Base-by-base conservation (phyloP, 345 rosid genomes). In the Iberis pinnata region DNA sequence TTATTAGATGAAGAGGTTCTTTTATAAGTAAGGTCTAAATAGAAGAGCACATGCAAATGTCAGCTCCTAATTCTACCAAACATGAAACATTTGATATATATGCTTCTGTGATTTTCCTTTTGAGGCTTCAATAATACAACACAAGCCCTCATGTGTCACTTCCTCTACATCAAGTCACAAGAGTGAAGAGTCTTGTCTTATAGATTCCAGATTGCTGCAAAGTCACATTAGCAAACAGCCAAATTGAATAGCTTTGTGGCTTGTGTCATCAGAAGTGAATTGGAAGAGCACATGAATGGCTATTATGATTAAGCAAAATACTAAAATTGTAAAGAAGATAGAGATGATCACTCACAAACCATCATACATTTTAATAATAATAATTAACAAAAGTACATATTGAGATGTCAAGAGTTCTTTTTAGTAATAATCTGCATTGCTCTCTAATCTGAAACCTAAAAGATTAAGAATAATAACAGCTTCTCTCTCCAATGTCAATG, bases 221-320 rank as follows among this genome's bases (percentile, higher is more conserved):
- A 60, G 61, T 54, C 65, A 60, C 71, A 60, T 59, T 53, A 59
- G 66, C 71, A 67, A 67, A 41, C 65, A 60, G 44, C 65, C 66
- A 59, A 60, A 67, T 53, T 58, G 37, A 43, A 22, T 22, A 6
- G 25, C 61, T 40, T 53, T 56, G 48, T 46, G 35, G 53, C n/a
- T n/a, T n/a, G 53, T 65, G 43, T 66, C 49, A 51, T 58, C 64
- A 49, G 43, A 49, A 59, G 38, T 59, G 43, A 67, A 44, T 53
- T 43, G 45, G 58, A 63, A 26, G 56, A 54, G 19, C 46, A 27
- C 46, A 54, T 22, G 25, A 42, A 35, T 26, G 63, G n/a, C n/a
- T n/a, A n/a, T n/a, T n/a, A n/a, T n/a, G n/a, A n/a, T n/a, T n/a
- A n/a, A n/a, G n/a, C n/a, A n/a, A n/a, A n/a, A n/a, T n/a, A n/a